A percentile compares a stretch with the other conserved stretches of the same genome.
These are phyloP conservation scores for Daldinia childiae DNA, from an alignment of 495 filamentous ascomycete genomes.

Conservation along the genomic window DNA sequence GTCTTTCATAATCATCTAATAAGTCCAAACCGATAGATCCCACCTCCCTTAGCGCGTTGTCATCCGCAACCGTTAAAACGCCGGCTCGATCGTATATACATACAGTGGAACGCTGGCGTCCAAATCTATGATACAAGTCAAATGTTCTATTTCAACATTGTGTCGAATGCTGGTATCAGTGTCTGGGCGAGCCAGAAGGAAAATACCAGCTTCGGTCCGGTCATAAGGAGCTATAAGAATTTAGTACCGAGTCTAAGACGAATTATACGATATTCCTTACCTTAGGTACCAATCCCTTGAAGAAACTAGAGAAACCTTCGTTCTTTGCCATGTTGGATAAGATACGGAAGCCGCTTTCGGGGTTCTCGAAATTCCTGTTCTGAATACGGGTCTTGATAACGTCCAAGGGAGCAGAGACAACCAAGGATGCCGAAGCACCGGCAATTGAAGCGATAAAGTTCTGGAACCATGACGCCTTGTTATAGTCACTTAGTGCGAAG, in stretches of 20 bases:
- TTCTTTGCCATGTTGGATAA: conserved; percentile 89
- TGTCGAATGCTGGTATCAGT: conserved; percentile 73
- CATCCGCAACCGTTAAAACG: conserved; percentile 38
- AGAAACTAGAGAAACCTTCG: conserved; percentile 87
- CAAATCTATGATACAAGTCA: conserved; percentile 23
- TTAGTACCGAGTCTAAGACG: background rate
- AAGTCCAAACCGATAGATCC: conserved; percentile 28
- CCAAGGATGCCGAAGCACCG: conserved; percentile 88
- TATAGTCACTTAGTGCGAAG: conserved; percentile 88
- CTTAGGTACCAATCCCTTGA: conserved; percentile 97
- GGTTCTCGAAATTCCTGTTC: conserved; percentile 98
- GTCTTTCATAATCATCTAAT: conserved; percentile 27
- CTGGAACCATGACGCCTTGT: conserved; percentile 90
- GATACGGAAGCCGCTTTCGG: conserved; percentile 92
- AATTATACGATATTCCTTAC: conserved; percentile 43
- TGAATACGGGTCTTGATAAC: conserved; percentile 99
- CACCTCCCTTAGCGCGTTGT: conserved; percentile 12
- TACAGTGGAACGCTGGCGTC: conserved; percentile 24
- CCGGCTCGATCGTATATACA: conserved; percentile 42
- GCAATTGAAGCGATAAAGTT: conserved; percentile 98
- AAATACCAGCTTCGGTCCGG: conserved; percentile 97
- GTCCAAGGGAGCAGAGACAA: conserved; percentile 95
- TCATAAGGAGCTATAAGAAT: conserved; percentile 80
- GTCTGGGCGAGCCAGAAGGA: conserved; percentile 99
- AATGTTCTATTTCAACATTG: conserved; percentile 44